Evolutionary conservation across 768 basidiomycete genomes (phyloP), one percentile per base, ranked within the genome.

Genomic region (Hygrocybe coccinea): DNA sequence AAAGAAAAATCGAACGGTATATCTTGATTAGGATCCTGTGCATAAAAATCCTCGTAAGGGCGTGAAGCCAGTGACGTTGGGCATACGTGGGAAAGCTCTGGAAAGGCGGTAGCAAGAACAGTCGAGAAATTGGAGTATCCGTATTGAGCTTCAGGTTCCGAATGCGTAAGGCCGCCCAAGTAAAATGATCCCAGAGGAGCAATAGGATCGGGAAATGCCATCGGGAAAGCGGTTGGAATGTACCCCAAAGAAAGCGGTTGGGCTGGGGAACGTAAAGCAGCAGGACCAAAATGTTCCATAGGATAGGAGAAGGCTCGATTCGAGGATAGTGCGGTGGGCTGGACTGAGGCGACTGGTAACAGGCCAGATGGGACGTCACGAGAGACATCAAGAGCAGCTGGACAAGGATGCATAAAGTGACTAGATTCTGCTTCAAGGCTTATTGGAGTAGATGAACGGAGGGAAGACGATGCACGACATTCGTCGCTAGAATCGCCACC

Each of bases 181-280:
- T 7, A 10, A 46, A 19, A 44, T 25, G 24, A 22, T 25, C 25
- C 38, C 2, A 22, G 12, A 44, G 39, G 17, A 19, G 39, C 19
- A 21, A 21, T 11, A 19, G 39, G n/a, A 10, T 8, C 39, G 39
- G 47, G 39, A 14, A 45, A 19, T 11, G 49, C 10, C 15, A 34
- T 34, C 6, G 56, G 51, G 19, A 52, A 57, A 17, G 43, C 39
- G 8, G 34, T 35, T 15, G 41, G 51, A 24, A 48, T 48, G 35
- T 46, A 57, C 3, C 51, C 56, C 22, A 48, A 44, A n/a, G 56
- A 53, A 19, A 38, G 50, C 9, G 52, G 47, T 7, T 25, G 50
- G n/a, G 50, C 8, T 7, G 50, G 29, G 46, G 50, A 44, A 14
- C 50, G n/a, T 12, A 22, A 14, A 6, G 39, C 15, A 36, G n/a